Evolutionary conservation across 352 stramenopile species (phyloP).

Genomic region (Phytopythium sindhum): DNA sequence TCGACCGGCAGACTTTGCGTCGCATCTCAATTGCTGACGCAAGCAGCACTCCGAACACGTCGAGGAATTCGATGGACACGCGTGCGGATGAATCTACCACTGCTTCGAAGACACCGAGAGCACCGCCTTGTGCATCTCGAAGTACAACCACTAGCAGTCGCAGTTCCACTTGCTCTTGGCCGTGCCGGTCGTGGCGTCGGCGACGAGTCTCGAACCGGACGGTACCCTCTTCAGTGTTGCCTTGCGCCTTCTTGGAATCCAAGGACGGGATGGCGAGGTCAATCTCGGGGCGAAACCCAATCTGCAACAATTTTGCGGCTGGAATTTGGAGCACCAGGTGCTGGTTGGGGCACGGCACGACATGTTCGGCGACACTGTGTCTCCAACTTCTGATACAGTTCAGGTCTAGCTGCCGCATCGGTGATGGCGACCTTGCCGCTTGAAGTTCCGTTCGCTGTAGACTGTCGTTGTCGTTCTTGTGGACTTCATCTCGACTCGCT

Average conservation of each 20-base stretch:
- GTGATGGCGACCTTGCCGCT: not conserved
- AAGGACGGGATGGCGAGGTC: constrained; percentile 8
- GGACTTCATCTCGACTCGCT: not conserved
- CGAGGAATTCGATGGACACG: constrained; percentile 13
- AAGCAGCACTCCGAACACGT: constrained; percentile 17
- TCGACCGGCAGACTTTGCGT: constrained; percentile 11
- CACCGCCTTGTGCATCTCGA: not conserved
- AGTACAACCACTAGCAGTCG: constrained; percentile 18
- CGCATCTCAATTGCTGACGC: constrained; percentile 15
- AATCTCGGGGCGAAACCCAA: constrained; percentile 7
- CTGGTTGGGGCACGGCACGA: constrained; percentile 12
- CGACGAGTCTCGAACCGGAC: not conserved
- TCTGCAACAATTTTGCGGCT: constrained; percentile 1
- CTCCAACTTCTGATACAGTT: not conserved
- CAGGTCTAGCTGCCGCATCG: not conserved
- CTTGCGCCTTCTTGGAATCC: not conserved
- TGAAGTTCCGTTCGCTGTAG: not conserved
- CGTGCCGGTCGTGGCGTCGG: not conserved
- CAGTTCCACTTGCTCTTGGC: not conserved
- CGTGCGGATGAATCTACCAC: constrained; percentile 2
- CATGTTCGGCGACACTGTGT: not conserved
- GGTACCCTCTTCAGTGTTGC: not conserved
- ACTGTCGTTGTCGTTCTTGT: not conserved
- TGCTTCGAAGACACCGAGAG: constrained; percentile 17
- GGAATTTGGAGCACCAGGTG: constrained; percentile 17